Conservation (phyloP, 352 stramenopile genomes). For the Pythium dissimile region DNA sequence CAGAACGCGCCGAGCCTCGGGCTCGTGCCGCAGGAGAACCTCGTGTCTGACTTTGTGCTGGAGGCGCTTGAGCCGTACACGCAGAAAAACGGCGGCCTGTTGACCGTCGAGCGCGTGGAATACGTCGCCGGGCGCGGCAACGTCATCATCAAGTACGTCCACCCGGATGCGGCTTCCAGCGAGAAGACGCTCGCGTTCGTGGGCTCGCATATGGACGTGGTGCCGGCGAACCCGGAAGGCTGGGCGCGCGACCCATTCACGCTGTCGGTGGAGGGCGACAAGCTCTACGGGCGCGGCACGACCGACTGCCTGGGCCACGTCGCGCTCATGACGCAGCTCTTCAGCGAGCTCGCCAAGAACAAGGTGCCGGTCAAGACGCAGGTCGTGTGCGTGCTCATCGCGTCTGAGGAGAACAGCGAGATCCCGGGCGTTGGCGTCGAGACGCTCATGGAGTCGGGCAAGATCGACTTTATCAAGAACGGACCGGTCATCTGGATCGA, state of each 20-base stretch:
- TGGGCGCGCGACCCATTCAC: conserved; percentile 89
- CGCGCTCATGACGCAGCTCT: conserved; percentile 86
- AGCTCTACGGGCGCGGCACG: conserved; percentile 89
- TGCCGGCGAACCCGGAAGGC: conserved; percentile 89
- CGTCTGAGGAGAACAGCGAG: conserved; percentile 83
- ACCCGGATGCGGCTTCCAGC: conserved; percentile 30
- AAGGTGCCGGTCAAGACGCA: conserved; percentile 70
- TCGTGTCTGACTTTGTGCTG: conserved; percentile 88
- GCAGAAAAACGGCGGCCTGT: conserved; percentile 57
- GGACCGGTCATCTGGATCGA: conserved; percentile 92
- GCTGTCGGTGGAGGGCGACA: conserved; percentile 87
- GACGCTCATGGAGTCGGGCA: conserved; percentile 81
- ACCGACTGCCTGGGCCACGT: conserved; percentile 93
- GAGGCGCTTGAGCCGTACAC: conserved; percentile 75
- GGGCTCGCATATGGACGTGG: conserved; percentile 90
- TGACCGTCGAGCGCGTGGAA: conserved; percentile 74
- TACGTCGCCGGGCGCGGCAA: conserved; percentile 87
- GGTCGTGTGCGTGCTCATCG: conserved; percentile 89
- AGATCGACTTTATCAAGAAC: conserved; percentile 92
- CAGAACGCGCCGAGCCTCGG: conserved; percentile 63
- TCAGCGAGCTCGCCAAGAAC: conserved; percentile 70
- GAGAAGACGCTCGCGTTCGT: conserved; percentile 86
- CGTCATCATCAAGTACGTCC: conserved; percentile 89
- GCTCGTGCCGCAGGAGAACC: conserved; percentile 83
- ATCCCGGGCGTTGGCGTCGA: conserved; percentile 88